These are phyloP conservation scores for Corymbia citriodora DNA, from an alignment of 441 rosid species.

Conservation along the genomic window DNA sequence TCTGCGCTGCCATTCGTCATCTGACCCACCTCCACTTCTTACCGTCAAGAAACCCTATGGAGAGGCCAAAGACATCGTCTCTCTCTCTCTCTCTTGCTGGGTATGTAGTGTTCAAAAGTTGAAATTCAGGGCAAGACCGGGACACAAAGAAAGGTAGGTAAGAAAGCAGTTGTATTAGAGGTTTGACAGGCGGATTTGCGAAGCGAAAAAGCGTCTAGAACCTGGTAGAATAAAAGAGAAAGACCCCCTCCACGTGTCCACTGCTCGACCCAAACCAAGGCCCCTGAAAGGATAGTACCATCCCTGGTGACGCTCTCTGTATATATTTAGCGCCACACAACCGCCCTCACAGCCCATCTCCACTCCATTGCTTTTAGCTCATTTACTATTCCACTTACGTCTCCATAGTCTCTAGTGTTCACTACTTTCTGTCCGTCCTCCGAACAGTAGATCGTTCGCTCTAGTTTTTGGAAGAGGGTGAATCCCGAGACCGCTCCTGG, in stretches of 20 bases:
- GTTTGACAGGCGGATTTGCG: not conserved
- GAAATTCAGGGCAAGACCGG: not conserved
- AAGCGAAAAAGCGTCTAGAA: not conserved
- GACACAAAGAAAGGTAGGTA: not conserved
- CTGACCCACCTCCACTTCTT: not conserved
- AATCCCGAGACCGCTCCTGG: not conserved
- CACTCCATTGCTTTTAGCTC: not conserved
- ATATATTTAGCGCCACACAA: not conserved
- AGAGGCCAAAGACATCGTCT: not conserved
- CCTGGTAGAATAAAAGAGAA: not conserved
- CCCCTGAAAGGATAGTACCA: not conserved
- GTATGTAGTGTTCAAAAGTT: not conserved
- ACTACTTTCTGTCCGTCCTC: not conserved
- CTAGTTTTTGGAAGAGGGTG: not conserved
- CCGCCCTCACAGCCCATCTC: not conserved
- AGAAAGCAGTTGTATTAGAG: not conserved
- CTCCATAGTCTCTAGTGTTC: not conserved
- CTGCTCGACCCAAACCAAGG: not conserved
- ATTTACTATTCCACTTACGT: not conserved
- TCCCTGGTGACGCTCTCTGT: not conserved
- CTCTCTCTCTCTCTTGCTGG: not conserved
- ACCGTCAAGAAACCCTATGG: not conserved
- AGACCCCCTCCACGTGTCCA: not conserved
- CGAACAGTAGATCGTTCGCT: not conserved
- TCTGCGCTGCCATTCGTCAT: not conserved